Evolutionary conservation across 2,329 filamentous ascomycete genomes (phyloP).

Genomic region (Penicillium expansum): DNA sequence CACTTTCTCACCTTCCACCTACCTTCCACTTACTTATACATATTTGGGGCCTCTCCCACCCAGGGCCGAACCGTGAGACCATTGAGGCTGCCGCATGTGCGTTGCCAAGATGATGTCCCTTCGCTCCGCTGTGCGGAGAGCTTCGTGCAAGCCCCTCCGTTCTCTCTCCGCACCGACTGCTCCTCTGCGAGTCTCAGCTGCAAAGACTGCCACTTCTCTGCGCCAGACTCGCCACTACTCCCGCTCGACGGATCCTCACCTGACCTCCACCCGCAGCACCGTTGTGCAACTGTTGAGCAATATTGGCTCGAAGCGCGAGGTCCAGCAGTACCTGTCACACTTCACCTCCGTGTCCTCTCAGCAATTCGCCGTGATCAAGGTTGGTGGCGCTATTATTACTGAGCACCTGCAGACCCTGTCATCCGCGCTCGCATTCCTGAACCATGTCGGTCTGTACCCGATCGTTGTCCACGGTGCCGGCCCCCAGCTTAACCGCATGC

Average conservation of each 20-base stretch:
- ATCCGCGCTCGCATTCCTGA: conserved; percentile 83
- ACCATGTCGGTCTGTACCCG: conserved; percentile 91
- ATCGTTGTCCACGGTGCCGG: conserved; percentile 95
- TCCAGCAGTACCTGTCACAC: conserved; percentile 95
- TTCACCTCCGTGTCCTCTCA: conserved; percentile 96
- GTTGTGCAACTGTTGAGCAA: conserved; percentile 90
- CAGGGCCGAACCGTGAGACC: conserved; percentile 14
- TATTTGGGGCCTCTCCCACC: conserved; percentile 19
- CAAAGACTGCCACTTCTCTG: conserved; percentile 29
- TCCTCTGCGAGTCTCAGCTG: conserved; percentile 28
- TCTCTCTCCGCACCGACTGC: conserved; percentile 40
- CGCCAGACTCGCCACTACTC: conserved; percentile 44
- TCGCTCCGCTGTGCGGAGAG: conserved; percentile 47
- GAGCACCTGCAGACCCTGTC: conserved; percentile 92
- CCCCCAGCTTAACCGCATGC: conserved; percentile 87
- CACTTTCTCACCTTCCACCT: conserved; percentile 10
- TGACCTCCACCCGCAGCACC: conserved; percentile 67
- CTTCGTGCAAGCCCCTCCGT: conserved; percentile 42
- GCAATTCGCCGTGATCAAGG: conserved; percentile 98
- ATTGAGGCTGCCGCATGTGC: conserved; percentile 44
- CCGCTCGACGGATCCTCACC: conserved; percentile 49
- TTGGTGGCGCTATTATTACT: conserved; percentile 91
- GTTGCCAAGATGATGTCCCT: conserved; percentile 44
- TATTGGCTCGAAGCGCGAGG: conserved; percentile 92
- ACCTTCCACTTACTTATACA: conserved; percentile 4